Conservation (phyloP, 148 eudicot species). For the Chenopodium quinoa region DNA sequence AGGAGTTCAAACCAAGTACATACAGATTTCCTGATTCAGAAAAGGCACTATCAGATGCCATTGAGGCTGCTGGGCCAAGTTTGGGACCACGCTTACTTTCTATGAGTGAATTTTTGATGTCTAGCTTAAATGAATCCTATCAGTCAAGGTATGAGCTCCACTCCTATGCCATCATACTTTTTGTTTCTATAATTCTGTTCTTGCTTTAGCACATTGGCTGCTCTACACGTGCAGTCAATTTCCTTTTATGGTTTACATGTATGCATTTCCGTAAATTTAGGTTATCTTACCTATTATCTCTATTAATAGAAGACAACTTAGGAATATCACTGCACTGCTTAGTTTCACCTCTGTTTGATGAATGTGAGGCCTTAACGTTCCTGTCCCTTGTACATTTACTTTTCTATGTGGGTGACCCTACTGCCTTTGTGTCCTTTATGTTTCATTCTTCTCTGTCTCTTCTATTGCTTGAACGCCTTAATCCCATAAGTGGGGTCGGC, state of each 20-base stretch:
- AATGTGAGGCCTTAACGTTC: not conserved
- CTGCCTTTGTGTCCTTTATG: not conserved
- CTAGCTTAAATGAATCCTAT: slow-evolving; percentile 88
- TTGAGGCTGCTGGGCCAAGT: slow-evolving; percentile 82
- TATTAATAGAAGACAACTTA: not conserved
- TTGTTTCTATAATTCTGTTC: slow-evolving; percentile 4
- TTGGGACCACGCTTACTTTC: slow-evolving; percentile 81
- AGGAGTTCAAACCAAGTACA: slow-evolving; percentile 50
- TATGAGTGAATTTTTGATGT: slow-evolving; percentile 97
- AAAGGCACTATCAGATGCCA: slow-evolving; percentile 71
- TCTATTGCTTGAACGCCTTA: too few species aligned
- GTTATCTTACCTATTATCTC: not conserved
- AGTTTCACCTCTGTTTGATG: not conserved
- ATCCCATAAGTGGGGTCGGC: too few species aligned
- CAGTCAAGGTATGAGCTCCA: slow-evolving; percentile 65
- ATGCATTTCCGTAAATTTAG: not conserved
- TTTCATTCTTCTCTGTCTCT: not conserved
- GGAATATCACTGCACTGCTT: not conserved
- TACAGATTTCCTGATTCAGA: slow-evolving; percentile 80
- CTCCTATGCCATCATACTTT: slow-evolving; percentile 8
- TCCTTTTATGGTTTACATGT: not conserved
- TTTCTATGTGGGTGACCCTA: too few species aligned
- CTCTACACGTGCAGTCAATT: not conserved
- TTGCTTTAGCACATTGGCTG: not conserved
- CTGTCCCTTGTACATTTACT: not conserved